A percentile compares a stretch with the other conserved stretches of the same genome.
phyloP scores from a whole-genome alignment of 306 rosid species.

The Morella rubra region DNA sequence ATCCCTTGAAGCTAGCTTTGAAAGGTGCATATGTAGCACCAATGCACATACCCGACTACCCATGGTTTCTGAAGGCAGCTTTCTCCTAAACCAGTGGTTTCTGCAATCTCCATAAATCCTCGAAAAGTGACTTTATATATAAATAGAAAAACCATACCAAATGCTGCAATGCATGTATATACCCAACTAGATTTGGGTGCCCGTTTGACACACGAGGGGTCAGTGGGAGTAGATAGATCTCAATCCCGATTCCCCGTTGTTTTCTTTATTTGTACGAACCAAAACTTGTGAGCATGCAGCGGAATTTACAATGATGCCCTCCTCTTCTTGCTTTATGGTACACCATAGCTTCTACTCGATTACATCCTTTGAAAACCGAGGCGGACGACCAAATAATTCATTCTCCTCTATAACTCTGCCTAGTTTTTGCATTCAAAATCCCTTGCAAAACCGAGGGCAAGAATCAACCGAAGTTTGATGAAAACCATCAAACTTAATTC shows the following conservation, averaged over 20 bases:
- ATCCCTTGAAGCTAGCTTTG: background rate
- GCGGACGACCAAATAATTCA: no score
- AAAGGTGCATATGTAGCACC: background rate
- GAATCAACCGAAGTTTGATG: constrained; percentile 17
- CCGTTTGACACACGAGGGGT: background rate
- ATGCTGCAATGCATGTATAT: background rate
- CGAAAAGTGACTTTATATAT: background rate
- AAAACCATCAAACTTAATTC: constrained; percentile 59
- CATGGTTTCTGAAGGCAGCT: constrained; percentile 47
- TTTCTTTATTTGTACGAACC: background rate
- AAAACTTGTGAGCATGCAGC: no score
- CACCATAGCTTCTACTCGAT: no score
- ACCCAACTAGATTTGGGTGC: background rate
- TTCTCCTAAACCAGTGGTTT: constrained; percentile 41
- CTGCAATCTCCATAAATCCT: constrained; percentile 1
- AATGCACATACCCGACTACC: constrained; percentile 27
- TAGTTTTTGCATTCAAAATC: background rate
- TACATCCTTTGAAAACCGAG: no score
- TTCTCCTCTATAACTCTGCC: no score
- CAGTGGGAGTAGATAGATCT: background rate
- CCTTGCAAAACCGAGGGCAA: constrained; percentile 15
- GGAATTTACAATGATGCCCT: no score
- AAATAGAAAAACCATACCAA: no score
- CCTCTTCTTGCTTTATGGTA: no score
- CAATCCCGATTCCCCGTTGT: background rate